Base-by-base conservation (phyloP, 768 basidiomycete species). In the Cystofilobasidium capitatum region DNA sequence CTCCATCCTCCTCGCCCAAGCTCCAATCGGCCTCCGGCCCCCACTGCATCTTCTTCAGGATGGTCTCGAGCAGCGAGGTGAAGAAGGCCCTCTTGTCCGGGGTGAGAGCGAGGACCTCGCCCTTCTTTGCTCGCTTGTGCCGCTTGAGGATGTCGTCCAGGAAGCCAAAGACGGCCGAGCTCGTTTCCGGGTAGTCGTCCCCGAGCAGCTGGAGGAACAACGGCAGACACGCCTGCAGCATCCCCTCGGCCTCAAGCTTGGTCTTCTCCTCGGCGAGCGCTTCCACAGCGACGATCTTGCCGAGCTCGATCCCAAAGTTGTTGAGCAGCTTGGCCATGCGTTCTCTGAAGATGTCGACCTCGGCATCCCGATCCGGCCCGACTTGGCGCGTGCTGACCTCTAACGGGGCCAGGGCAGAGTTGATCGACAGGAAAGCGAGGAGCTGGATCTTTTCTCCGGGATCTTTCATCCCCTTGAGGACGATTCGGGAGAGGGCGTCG, bases 401-500 rank as follows among this genome's bases (percentile, higher is more conserved):
- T 29, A 98, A 79, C 0, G 87, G 86, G 45, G 85, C 85, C 14
- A 98, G 79, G 24, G 94, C 88, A 69, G 87, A 83, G 14, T 86
- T 86, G 33, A 98, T 79, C 24, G 93, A 87, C 37, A 99, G 82
- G 3, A 96, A 89, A 73, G 90, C 87, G 72, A 98, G 81, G 20
- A 98, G 81, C 72, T 90, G 88, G 12, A 99, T 78, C 76, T 96
- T 96, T 75, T 94, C 92, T 42, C 81, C 81, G 0, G 89, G 84
- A 73, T 93, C 91, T 74, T 98, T 92, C 51, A 98, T 82, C 22
- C 96, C 96, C 77, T 98, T 98, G 31, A 84, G 79, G n/a, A 94
- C 82, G 61, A 98, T 89, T 29, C 88, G 85, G 14, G 85, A 81
- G 58, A 98, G 78, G 2, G 91, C 83, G n/a, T 81, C 82, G 24